These are phyloP conservation scores for Chiua virens DNA, from an alignment of 768 basidiomycete genomes.

Conservation along the genomic window DNA sequence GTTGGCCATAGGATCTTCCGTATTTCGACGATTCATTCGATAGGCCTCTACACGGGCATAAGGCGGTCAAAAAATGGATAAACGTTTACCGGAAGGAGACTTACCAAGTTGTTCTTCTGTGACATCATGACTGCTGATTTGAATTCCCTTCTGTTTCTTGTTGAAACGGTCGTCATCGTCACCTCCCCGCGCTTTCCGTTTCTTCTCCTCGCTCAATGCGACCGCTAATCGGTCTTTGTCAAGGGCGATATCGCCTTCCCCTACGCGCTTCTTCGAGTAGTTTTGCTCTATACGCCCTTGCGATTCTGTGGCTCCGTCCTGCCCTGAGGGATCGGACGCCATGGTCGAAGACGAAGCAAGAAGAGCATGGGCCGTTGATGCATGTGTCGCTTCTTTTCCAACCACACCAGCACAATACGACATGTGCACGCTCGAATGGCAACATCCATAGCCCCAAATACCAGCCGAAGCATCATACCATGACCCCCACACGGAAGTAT, in stretches of 20 bases:
- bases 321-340: constrained; percentile 28
- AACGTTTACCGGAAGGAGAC: constrained; percentile 24
- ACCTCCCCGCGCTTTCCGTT: constrained; percentile 64
- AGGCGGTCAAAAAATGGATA: constrained; percentile 6
- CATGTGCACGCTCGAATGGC: constrained; percentile 80
- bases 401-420: constrained; percentile 92
- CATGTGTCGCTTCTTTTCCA: constrained; percentile 74
- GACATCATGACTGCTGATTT: constrained; percentile 68
- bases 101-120: constrained; percentile 85
- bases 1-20: constrained; percentile 92
- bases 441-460: constrained; percentile 93
- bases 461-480: constrained; percentile 75
- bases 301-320: constrained; percentile 29
- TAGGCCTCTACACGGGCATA: constrained; percentile 72
- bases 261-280: constrained; percentile 76
- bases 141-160: constrained; percentile 58
- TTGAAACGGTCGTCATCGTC: constrained; percentile 52
- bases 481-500: constrained; percentile 97
- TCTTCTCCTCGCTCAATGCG: constrained; percentile 78
- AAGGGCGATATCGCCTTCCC: constrained; percentile 78
- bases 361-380: constrained; percentile 73
- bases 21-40: constrained; percentile 65
- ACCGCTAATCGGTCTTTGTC: constrained; percentile 67
- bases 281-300: constrained; percentile 58
- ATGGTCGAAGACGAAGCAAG: constrained; percentile 44